Conservation (phyloP, 2,329 filamentous ascomycete genomes). For the Fusarium napiforme region DNA sequence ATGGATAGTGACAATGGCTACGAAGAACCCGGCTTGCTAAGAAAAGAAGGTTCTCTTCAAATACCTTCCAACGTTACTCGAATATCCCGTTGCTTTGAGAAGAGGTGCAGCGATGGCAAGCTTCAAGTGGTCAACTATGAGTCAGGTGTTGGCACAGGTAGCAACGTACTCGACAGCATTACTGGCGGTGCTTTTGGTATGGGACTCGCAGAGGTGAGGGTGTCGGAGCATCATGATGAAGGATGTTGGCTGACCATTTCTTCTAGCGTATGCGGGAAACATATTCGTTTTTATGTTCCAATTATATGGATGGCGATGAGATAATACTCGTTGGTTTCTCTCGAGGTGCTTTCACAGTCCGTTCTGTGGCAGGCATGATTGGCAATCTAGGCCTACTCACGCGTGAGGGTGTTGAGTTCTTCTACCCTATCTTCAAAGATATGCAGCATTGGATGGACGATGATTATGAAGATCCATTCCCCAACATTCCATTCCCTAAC, state of each 20-base stretch:
- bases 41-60: constrained; percentile 56
- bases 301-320: constrained; percentile 68
- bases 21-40: constrained; percentile 52
- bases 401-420: constrained; percentile 63
- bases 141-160: constrained; percentile 68
- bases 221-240: constrained; percentile 14
- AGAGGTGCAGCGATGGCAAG: constrained; percentile 60
- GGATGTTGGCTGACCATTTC: constrained; percentile 1
- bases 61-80: constrained; percentile 70
- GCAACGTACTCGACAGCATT: constrained; percentile 60
- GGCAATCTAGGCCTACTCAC: constrained; percentile 63
- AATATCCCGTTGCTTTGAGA: constrained; percentile 67
- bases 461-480: constrained; percentile 60
- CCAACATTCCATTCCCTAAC: constrained; percentile 57
- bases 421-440: constrained; percentile 66
- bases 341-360: constrained; percentile 67
- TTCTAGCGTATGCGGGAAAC: constrained; percentile 66
- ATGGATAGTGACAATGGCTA: constrained; percentile 64
- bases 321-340: constrained; percentile 68
- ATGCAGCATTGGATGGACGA: constrained; percentile 64
- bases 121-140: constrained; percentile 71
- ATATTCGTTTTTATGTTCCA: constrained; percentile 71
- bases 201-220: constrained; percentile 61
- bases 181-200: constrained; percentile 66
- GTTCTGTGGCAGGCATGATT: constrained; percentile 66